Conservation (phyloP, 495 filamentous ascomycete species). For the Tuber brumale region DNA sequence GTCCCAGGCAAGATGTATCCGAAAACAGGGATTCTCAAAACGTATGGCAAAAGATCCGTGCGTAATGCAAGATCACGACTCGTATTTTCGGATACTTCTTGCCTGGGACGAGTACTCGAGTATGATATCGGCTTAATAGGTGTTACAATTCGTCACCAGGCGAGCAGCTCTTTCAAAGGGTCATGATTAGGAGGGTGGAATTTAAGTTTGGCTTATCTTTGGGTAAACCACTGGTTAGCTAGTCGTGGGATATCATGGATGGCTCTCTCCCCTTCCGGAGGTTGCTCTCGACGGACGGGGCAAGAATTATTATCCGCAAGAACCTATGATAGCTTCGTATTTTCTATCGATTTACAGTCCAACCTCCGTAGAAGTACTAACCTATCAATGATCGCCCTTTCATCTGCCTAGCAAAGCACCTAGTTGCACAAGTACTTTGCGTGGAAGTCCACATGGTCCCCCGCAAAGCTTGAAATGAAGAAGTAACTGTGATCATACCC, state of each 20-base stretch:
- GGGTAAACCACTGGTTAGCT: background rate
- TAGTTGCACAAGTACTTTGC: slow-evolving; percentile 69
- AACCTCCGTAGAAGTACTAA: background rate
- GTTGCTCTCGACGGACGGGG: background rate
- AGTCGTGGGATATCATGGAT: background rate
- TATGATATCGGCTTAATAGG: background rate
- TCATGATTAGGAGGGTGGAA: background rate
- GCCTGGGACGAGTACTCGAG: too few relatives aligned
- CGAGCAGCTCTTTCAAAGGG: background rate
- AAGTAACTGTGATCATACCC: slow-evolving; percentile 97
- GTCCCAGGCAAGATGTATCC: too few relatives aligned
- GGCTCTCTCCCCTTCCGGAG: background rate
- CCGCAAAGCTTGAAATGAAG: slow-evolving; percentile 81
- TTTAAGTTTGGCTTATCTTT: background rate
- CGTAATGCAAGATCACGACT: too few relatives aligned
- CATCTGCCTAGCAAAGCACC: slow-evolving; percentile 28
- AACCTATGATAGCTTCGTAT: background rate
- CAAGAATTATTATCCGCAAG: background rate
- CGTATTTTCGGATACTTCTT: too few relatives aligned
- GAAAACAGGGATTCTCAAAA: too few relatives aligned
- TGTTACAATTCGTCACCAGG: background rate
- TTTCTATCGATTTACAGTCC: background rate
- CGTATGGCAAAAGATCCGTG: too few relatives aligned
- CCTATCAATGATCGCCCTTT: background rate
- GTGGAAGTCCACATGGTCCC: slow-evolving; percentile 84